Evolutionary conservation across 2,329 filamentous ascomycete genomes (phyloP), one percentile per base, ranked within the genome.

Genomic region (Lithohypha guttulata): DNA sequence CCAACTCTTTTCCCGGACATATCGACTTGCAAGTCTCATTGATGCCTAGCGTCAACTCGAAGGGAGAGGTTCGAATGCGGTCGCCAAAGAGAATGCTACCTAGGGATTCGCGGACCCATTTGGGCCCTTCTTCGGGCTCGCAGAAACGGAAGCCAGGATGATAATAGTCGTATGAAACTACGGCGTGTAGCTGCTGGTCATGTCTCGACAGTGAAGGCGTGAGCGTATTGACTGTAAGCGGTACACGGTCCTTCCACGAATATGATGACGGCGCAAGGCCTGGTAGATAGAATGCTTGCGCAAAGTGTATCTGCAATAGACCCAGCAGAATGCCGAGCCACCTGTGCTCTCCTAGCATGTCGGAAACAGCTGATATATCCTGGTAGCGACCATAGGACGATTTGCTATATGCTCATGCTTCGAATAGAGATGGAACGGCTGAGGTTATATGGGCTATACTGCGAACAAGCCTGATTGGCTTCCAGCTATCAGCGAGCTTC

Each of bases 11-110:
- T 28, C 73, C 69, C 19, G 70, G 64, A 61, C 91, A 98, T 2
- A 93, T 69, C 11, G 72, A 61, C 59, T 89, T 91, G 68, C 91
- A 98, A 0, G 79, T 79, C 61, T 95, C 83, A 58, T 98, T 91
- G 46, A 77, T 67, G 40, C 65, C 77, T 87, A 98, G 95, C 50
- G 77, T 74, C 44, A 96, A 68, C 56, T 94, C 77, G 56, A 93
- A 94, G 0, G 89, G 84, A 23, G 89, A 96, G n/a, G 85, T 93
- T 65, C 85, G 85, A 65, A 98, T 98, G 41, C 91, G 77, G 64
- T 98, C 91, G 51, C 91, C 91, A 53, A 98, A 98, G 36, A 98
- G 64, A 57, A 98, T 98, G 68, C 89, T 95, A 17, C 91, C 91
- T 47, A 98, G 63, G 48, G 84, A 91, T 64, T 95, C 91, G 27